Evolutionary conservation across 345 rosid genomes (phyloP).

Genomic region (Raphanus sativus): DNA sequence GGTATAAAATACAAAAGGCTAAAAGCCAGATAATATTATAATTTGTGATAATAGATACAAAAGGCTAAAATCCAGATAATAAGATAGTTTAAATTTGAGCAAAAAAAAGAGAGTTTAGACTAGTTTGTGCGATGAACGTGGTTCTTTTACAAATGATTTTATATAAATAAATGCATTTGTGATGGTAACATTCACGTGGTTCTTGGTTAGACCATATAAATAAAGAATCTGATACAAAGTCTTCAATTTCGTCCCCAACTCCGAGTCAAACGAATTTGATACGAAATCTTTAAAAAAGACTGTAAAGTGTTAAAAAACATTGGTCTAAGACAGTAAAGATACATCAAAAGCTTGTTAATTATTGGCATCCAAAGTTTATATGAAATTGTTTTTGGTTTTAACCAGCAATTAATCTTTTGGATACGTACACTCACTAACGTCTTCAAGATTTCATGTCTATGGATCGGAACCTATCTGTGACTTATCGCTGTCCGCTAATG

Average conservation of each 20-base stretch:
- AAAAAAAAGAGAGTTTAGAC: background rate
- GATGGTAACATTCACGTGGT: slow-evolving; percentile 9
- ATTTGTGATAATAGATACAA: background rate
- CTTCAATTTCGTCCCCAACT: background rate
- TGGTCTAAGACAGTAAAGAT: background rate
- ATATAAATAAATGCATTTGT: background rate
- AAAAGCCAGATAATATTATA: background rate
- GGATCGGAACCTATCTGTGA: background rate
- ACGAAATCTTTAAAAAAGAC: background rate
- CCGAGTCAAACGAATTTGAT: background rate
- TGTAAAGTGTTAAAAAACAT: background rate
- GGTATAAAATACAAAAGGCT: background rate
- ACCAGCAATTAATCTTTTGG: background rate
- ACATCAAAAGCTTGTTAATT: background rate
- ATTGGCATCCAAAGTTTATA: background rate
- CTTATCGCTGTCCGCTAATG: too few relatives aligned
- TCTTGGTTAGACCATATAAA: background rate
- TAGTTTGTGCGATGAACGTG: background rate
- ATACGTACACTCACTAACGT: background rate
- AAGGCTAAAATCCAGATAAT: background rate
- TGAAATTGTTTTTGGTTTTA: background rate
- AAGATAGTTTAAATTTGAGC: background rate
- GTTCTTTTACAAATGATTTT: background rate
- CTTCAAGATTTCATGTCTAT: background rate
- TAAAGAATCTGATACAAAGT: background rate